Evolutionary conservation across 2,329 filamentous ascomycete genomes (phyloP), one percentile per base, ranked within the genome.

Genomic region (Remersonia thermophila): DNA sequence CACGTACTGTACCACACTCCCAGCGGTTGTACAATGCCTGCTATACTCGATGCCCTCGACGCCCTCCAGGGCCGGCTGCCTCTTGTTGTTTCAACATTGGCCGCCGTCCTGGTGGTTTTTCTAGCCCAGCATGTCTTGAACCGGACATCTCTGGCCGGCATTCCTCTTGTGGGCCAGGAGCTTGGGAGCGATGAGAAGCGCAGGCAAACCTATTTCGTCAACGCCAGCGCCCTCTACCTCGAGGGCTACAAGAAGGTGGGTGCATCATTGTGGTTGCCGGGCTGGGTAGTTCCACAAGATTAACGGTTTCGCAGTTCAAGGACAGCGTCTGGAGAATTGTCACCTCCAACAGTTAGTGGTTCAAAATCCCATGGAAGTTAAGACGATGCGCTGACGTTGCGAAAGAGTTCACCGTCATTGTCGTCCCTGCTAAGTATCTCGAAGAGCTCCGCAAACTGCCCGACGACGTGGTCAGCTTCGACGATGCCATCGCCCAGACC

Each of bases 371-470:
- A 2, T 13, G n/a, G n/a, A n/a, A n/a, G n/a, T n/a, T n/a, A n/a
- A n/a, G n/a, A n/a, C n/a, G n/a, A n/a, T n/a, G 4, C 3, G 28
- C 40, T 43, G 16, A 43, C 33, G 26, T 3, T 6, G 7, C 0
- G 3, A 7, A 28, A 53, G 50, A 50, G 7, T 41, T 43, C 2
- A 37, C 32, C 2, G 46, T 52, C 29, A 36, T 59, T 8, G 53
- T 57, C 1, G 35, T 59, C 1, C 48, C 54, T 1, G 48, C 51
- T 9, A 50, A 47, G 20, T 57, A 51, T 27, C 48, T 59, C 11
- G 31, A 37, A 16, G 55, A 58, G 39, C 46, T 58, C 9, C 47
- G 48, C 35, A 55, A 43, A 17, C 47, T 57, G n/a, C 53, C 55
- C 0, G 53, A 59, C 20, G 41, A 53, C 17, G 47, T 55, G 3